Base-by-base conservation (phyloP, 1,139 yeast species). In the Protomyces inouyei region DNA sequence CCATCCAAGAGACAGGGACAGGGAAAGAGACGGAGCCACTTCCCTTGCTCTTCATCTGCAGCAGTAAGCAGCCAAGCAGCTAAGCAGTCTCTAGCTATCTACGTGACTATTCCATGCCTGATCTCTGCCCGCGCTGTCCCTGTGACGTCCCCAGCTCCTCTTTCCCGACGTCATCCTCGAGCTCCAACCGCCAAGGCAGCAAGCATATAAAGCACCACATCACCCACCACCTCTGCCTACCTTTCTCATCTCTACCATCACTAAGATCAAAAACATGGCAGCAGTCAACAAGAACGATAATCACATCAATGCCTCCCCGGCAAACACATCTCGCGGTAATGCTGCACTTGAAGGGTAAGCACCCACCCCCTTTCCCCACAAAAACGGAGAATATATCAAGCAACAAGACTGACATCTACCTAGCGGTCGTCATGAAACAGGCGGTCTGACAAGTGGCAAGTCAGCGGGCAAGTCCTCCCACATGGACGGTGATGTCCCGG, bases 401-500 rank as follows among this genome's bases (percentile, higher is more conserved):
- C 46, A 43, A 12, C 8, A 43, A 43, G 23, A 10, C 48, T 37
- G 0, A 18, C 18, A 12, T 1, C 16, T 4, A 6, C 32, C 23
- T 43, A 43, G 48, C 48, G 63, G 63, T 12, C 23, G 63, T 38
- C 56, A 59, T 21, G 52, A 51, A 14, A 59, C 63, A 2, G 57
- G 52, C 3, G 63, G 63, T 21, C 45, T 59, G 40, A 52, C 57
- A 14, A 25, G 52, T 16, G 63, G 52, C 57, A 59, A 59, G 52
- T 52, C 52, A 21, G 63, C 53, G 12, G 56, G 57, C 2, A 21
- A 28, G 43, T 32, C 38, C 10, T 52, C 63, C 8, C 63, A 59
- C 23, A 51, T 51, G 37, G 56, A 52, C 21, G 43, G 57, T 23
- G 63, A 59, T 37, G 63, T 59, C 14, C 63, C 63, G 10, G 52